phyloP scores from a whole-genome alignment of 2,329 filamentous ascomycete genomes.

The Arachnomyces sp. region DNA sequence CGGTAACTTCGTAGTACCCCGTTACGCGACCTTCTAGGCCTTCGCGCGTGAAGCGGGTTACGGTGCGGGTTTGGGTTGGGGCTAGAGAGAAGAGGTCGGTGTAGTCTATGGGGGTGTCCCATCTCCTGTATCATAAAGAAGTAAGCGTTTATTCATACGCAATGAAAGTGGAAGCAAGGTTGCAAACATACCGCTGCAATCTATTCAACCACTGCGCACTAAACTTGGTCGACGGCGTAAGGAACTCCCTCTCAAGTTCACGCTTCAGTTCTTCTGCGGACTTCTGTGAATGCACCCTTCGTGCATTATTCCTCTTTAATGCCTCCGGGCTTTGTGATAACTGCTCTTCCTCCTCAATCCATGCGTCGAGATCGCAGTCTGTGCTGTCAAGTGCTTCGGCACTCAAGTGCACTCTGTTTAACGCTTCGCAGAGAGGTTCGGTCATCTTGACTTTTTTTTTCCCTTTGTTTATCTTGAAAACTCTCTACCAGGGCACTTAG shows the following conservation, averaged over 20 bases:
- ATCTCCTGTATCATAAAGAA: constrained; percentile 45
- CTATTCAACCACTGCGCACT: constrained; percentile 78
- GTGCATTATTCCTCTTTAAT: too few relatives aligned
- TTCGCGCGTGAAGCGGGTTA: constrained; percentile 84
- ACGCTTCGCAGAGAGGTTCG: too few relatives aligned
- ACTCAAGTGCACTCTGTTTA: too few relatives aligned
- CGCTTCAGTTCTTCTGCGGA: constrained; percentile 55
- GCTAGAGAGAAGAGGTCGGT: constrained; percentile 79
- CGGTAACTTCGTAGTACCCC: constrained; percentile 87
- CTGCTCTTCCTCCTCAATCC: too few relatives aligned
- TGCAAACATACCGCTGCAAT: constrained; percentile 60
- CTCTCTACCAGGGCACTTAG: too few relatives aligned
- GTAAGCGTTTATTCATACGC: constrained; percentile 2
- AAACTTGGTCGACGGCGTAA: constrained; percentile 72
- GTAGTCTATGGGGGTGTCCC: constrained; percentile 74
- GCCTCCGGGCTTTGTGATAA: too few relatives aligned
- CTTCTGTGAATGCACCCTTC: constrained; percentile 23
- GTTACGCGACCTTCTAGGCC: constrained; percentile 88
- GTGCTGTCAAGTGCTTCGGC: too few relatives aligned
- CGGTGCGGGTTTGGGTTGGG: constrained; percentile 86
- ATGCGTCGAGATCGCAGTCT: too few relatives aligned
- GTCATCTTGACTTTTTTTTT: too few relatives aligned
- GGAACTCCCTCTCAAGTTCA: constrained; percentile 65
- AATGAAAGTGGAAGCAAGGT: neutral
- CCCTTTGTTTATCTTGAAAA: too few relatives aligned